Evolutionary conservation across 495 filamentous ascomycete species (phyloP), one percentile per base, ranked within the genome.

Genomic region (Lineolata rhizophorae): DNA sequence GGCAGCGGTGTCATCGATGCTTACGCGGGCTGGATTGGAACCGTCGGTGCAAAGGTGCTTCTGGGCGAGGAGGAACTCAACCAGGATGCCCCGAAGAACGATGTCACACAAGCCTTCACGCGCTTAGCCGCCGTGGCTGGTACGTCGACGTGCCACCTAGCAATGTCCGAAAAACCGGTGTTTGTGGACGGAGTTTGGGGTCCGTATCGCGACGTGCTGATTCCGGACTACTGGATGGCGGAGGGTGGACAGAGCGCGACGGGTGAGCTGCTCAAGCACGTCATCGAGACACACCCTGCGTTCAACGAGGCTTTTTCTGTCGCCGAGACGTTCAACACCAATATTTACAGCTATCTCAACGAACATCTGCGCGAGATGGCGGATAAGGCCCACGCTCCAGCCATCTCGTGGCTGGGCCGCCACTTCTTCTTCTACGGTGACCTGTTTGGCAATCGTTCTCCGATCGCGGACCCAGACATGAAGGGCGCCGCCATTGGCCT

Each of bases 371-470:
- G 69, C 34, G 70, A 77, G 27, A 65, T 94, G 60, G 60, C 59
- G 18, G 60, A 67, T 34, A 67, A 69, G 34, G 57, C 54, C 26
- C 53, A 64, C 1, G 79, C 78, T 8, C 84, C 83, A 0, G 67
- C 63, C 34, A 63, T 94, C 20, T 70, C 73, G n/a, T 90, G 76
- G 43, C 60, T 97, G 0, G 80, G 64, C 11, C 76, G 87, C 4
- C 85, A 95, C 51, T 72, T 90, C 52, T 97, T 95, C 65, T 90
- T 97, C 60, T 94, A 95, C 46, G 87, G 87, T 33, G 87, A 97
- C 46, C 67, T 93, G n/a, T 94, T 87, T 64, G 87, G 87, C 25
- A 97, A 97, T 52, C 72, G 87, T 19, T 91, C 80, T 12, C 87
- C 87, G 3, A 68, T 97, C 35, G 85, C 85, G 0, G 81, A 97